Conservation (phyloP, 768 basidiomycete species). For the Rhizopogon rudus region DNA sequence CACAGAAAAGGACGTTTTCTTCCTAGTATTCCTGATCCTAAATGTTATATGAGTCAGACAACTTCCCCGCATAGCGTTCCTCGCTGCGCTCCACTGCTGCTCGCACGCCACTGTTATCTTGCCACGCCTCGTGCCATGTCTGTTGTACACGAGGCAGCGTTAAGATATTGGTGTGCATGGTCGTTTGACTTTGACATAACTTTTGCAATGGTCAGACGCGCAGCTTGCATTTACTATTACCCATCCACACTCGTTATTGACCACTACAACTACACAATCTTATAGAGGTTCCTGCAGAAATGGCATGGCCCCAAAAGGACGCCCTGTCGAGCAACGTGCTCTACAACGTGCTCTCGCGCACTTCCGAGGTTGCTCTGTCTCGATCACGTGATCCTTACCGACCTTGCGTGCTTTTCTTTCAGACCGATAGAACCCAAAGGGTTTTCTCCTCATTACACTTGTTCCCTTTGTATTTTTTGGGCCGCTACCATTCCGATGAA, state of each 20-base stretch:
- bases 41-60: not conserved
- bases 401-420: not conserved
- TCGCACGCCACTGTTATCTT: conserved; percentile 1
- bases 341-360: conserved; percentile 20
- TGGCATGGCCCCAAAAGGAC: not conserved
- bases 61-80: not conserved
- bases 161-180: not conserved
- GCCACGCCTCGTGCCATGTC: conserved; percentile 11
- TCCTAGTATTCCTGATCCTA: not conserved
- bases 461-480: conserved; percentile 15
- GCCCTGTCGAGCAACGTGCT: not conserved
- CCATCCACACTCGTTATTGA: not conserved
- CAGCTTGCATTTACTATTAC: not conserved
- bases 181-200: not conserved
- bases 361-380: conserved; percentile 21
- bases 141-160: not conserved
- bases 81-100: not conserved
- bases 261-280: not conserved
- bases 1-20: not conserved
- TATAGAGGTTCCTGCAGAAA: not conserved
- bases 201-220: not conserved
- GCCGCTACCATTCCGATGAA: conserved; percentile 12
- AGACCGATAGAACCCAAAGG: not conserved
- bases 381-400: conserved; percentile 12
- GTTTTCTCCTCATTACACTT: not conserved